A percentile compares a stretch with the other conserved stretches of the same genome.
phyloP scores from a whole-genome alignment of 1,284 basidiomycete species.

The Ustilago esculenta region DNA sequence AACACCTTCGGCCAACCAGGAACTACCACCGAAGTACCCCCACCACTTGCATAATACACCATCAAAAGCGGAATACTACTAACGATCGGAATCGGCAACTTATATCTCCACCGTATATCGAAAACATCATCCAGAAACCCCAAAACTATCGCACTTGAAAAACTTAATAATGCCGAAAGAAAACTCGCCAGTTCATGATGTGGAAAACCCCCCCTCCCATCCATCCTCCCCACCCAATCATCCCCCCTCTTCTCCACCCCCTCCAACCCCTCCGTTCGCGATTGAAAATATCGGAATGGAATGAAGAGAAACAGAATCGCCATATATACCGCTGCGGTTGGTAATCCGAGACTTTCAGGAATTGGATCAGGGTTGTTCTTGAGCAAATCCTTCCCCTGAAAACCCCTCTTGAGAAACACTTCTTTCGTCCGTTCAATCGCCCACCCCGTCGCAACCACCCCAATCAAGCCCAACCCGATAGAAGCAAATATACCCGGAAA shows the following conservation, averaged over 20 bases:
- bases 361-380: slow-evolving; percentile 69
- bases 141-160: slow-evolving; percentile 89
- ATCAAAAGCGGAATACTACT: slow-evolving; percentile 92
- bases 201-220: slow-evolving; percentile 75
- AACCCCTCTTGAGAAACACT: slow-evolving; percentile 55
- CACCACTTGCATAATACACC: slow-evolving; percentile 93
- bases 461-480: slow-evolving; percentile 41
- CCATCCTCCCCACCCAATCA: slow-evolving; percentile 53
- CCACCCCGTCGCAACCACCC: slow-evolving; percentile 31
- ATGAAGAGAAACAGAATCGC: slow-evolving; percentile 72
- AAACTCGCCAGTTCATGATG: slow-evolving; percentile 91
- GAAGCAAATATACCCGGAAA: slow-evolving; percentile 50
- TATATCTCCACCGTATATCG: slow-evolving; percentile 98
- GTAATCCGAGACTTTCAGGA: slow-evolving; percentile 91
- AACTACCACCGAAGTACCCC: slow-evolving; percentile 92
- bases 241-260: slow-evolving; percentile 20
- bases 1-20: slow-evolving; percentile 71
- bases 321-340: slow-evolving; percentile 89
- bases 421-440: slow-evolving; percentile 43
- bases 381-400: slow-evolving; percentile 61
- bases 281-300: slow-evolving; percentile 62
- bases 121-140: slow-evolving; percentile 98
- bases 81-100: slow-evolving; percentile 92
- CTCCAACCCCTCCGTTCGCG: slow-evolving; percentile 13
- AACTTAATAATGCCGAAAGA: slow-evolving; percentile 87